These are phyloP conservation scores for Leishmania tarentolae DNA, from an alignment of 208 protist species.

Conservation along the genomic window DNA sequence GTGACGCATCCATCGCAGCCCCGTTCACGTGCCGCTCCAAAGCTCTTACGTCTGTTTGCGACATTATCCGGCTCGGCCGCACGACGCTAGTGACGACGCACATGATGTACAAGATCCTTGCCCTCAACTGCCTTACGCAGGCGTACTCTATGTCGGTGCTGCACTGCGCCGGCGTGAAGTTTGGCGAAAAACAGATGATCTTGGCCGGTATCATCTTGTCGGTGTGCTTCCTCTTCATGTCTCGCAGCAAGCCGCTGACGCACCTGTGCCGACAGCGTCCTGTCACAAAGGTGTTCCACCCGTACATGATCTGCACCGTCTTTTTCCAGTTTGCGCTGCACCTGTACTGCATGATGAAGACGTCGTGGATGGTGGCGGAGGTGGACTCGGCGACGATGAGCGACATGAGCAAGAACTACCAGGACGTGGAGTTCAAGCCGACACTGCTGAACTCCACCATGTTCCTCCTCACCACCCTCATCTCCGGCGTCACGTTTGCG, in stretches of 20 bases:
- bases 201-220: slow-evolving; percentile 94
- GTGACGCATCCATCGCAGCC: slow-evolving; percentile 93
- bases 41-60: slow-evolving; percentile 83
- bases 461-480: slow-evolving; percentile 95
- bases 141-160: slow-evolving; percentile 97
- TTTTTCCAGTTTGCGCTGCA: slow-evolving; percentile 97
- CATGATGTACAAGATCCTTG: slow-evolving; percentile 99
- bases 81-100: slow-evolving; percentile 98
- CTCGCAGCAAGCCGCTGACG: slow-evolving; percentile 92
- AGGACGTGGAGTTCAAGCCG: slow-evolving; percentile 94
- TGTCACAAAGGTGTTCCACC: slow-evolving; percentile 94
- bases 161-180: slow-evolving; percentile 97
- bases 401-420: slow-evolving; percentile 55
- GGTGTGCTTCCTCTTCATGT: slow-evolving; percentile 98
- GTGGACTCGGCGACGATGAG: slow-evolving; percentile 60
- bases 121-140: slow-evolving; percentile 97
- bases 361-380: slow-evolving; percentile 73
- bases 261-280: slow-evolving; percentile 93
- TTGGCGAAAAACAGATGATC: slow-evolving; percentile 98
- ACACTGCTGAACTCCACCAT: slow-evolving; percentile 97
- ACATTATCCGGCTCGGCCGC: slow-evolving; percentile 97
- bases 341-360: slow-evolving; percentile 91
- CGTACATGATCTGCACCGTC: slow-evolving; percentile 95
- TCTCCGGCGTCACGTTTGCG: slow-evolving; percentile 96
- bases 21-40: slow-evolving; percentile 94